Conservation (phyloP, 2,329 filamentous ascomycete genomes). For the Aspergillus japonicus region DNA sequence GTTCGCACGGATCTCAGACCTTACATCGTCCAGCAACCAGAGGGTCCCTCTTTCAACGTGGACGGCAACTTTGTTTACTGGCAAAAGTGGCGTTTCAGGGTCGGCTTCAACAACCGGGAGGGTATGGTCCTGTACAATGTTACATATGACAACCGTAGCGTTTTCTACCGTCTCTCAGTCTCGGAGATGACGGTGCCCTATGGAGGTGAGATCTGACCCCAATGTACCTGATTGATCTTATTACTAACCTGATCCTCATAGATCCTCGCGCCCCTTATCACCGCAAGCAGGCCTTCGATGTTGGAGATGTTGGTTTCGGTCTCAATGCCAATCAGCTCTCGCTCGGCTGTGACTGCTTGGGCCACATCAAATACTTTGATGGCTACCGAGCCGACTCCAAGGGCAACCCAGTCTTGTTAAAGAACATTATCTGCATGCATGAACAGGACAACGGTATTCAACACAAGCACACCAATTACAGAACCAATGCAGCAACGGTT, state of each 20-base stretch:
- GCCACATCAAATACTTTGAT: conserved; percentile 67
- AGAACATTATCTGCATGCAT: conserved; percentile 69
- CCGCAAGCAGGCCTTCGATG: conserved; percentile 69
- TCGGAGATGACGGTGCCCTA: conserved; percentile 63
- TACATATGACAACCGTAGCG: conserved; percentile 59
- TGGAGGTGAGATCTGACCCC: conserved; percentile 30
- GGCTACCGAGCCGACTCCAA: conserved; percentile 59
- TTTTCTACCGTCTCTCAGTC: conserved; percentile 66
- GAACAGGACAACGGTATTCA: conserved; percentile 69
- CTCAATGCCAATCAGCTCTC: conserved; percentile 68
- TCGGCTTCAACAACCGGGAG: conserved; percentile 63
- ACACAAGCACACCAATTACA: conserved; percentile 72
- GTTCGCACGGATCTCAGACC: conserved; percentile 63
- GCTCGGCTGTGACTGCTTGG: conserved; percentile 69
- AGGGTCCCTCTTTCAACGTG: conserved; percentile 62
- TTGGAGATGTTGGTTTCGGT: conserved; percentile 66
- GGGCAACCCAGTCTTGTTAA: conserved; percentile 58
- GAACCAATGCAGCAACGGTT: conserved; percentile 63
- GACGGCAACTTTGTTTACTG: conserved; percentile 59
- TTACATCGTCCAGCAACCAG: conserved; percentile 62
- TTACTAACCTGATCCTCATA: conserved; percentile 40
- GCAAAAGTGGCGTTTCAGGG: conserved; percentile 65
- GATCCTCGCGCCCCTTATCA: conserved; percentile 68
- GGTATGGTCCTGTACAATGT: conserved; percentile 69
- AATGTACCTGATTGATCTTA: background rate